Percentiles rank a stretch among this genome's conserved stretches.
phyloP scores from a whole-genome alignment of 106 monocot genomes.

The Ottelia alismoides region DNA sequence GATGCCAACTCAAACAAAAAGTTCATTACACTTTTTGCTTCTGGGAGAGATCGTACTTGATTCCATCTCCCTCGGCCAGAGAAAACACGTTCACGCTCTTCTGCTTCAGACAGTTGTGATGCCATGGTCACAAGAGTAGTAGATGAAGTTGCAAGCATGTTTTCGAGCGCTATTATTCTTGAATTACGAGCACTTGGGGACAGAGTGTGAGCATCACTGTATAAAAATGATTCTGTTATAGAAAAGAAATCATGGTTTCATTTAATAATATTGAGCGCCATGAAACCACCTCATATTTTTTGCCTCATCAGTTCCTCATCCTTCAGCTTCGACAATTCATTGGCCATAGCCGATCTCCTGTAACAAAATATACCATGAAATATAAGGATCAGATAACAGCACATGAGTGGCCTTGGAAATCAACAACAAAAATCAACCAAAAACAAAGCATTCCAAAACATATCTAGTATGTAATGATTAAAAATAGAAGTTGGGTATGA shows the following conservation, averaged over 20 bases:
- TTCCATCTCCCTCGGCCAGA: constrained; percentile 74
- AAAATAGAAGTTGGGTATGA: no score
- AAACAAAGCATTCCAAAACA: no score
- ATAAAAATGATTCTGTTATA: no score
- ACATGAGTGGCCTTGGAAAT: no score
- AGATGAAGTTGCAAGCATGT: constrained; percentile 78
- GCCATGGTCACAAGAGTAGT: constrained; percentile 75
- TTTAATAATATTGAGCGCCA: no score
- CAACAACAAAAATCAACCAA: no score
- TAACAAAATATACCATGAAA: no score
- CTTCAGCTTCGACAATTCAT: constrained; percentile 70
- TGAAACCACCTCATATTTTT: no score
- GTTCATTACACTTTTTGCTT: constrained; percentile 87
- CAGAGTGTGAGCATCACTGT: constrained; percentile 57
- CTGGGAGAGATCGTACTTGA: constrained; percentile 72
- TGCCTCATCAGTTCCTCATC: constrained; percentile 60
- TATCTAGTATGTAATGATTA: no score
- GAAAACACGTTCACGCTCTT: constrained; percentile 67
- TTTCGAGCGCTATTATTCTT: constrained; percentile 85
- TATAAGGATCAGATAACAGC: no score
- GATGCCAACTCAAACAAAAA: constrained; percentile 74
- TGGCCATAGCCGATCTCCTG: constrained; percentile 80
- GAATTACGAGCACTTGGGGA: constrained; percentile 91
- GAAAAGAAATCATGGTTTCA: no score
- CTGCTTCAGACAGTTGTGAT: constrained; percentile 91